Evolutionary conservation across 1,139 yeast species (phyloP), one percentile per base, ranked within the genome.

Genomic region (Kurtzmaniella quercitrusa): DNA sequence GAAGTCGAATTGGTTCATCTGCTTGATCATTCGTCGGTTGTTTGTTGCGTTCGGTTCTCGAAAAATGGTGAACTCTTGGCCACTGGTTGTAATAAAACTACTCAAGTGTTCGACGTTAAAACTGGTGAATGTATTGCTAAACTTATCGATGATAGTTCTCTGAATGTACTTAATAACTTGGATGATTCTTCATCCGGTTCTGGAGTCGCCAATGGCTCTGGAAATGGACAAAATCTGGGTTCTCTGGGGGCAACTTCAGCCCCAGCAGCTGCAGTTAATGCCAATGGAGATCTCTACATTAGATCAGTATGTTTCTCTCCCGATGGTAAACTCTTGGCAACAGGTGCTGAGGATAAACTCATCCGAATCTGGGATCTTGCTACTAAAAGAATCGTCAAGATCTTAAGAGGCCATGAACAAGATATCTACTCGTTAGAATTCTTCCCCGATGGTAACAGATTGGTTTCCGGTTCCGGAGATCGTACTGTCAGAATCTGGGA

Each of bases 401-500:
- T 89, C 50, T 80, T 93, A 65, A 79, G 86, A 52, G 98, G 98
- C 43, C 98, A 93, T 63, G 98, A 91, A 65, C 98, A 93, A 69
- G 98, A 93, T 68, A 91, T 93, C 56, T 93, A 93, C 67, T 91
- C 98, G 7, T 76, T 93, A 55, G 98, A 91, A 68, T 93, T 88
- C 65, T 88, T 94, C 79, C 94, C 96, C 45, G 93, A 90, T 58
- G 98, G 98, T 45, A 82, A 90, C 55, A 86, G 91, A 63, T 79
- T 93, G 58, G 97, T 93, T 31, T 86, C 96, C 25, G 98, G 98
- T 40, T 86, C 95, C 15, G 98, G 98, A 45, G 98, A 93, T 68
- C 80, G 96, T 57, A 90, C 97, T 16, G 97, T 93, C 41, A 80
- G 97, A 63, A 87, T 93, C 61, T 93, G 98, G 98, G 97, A 91